phyloP scores from a whole-genome alignment of 306 rosid genomes.

The Mimosa pudica region DNA sequence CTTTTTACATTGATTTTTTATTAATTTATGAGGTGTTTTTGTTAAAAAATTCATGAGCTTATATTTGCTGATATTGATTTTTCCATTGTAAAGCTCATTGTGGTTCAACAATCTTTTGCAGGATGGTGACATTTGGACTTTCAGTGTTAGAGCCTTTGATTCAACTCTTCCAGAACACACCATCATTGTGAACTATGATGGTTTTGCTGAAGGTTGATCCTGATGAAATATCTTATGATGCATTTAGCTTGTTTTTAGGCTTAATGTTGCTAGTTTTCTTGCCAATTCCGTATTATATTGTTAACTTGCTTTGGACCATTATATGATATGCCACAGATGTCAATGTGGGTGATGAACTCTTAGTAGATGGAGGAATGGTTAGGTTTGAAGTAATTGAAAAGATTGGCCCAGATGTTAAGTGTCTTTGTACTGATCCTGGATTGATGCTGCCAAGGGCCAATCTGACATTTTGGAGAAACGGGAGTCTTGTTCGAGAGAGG shows the following conservation, averaged over 20 bases:
- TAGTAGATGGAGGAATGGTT: conserved; percentile 99
- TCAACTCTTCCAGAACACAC: conserved; percentile 83
- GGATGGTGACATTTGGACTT: conserved; percentile 98
- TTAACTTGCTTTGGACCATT: conserved; percentile 11
- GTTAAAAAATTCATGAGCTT: background rate
- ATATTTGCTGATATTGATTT: background rate
- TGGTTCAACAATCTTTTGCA: conserved; percentile 35
- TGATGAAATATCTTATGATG: background rate
- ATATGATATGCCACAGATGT: conserved; percentile 60
- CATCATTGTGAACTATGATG: conserved; percentile 82
- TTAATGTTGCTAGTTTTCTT: conserved; percentile 17
- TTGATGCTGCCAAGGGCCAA: conserved; percentile 95
- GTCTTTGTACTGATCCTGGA: conserved; percentile 96
- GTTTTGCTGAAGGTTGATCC: conserved; percentile 87
- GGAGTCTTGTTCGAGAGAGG: conserved; percentile 87
- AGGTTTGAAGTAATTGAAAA: conserved; percentile 95
- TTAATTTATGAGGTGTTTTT: conserved; percentile 2
- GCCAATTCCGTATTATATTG: background rate
- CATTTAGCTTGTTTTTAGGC: background rate
- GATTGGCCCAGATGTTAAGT: conserved; percentile 96
- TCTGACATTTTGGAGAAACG: conserved; percentile 97
- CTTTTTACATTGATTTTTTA: background rate
- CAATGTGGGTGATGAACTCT: conserved; percentile 90
- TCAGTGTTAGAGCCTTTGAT: conserved; percentile 89
- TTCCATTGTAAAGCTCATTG: conserved; percentile 13